A percentile compares a stretch with the other conserved stretches of the same genome.
phyloP scores from a whole-genome alignment of 1,139 yeast genomes.

The Yamadazyma dushanensis region DNA sequence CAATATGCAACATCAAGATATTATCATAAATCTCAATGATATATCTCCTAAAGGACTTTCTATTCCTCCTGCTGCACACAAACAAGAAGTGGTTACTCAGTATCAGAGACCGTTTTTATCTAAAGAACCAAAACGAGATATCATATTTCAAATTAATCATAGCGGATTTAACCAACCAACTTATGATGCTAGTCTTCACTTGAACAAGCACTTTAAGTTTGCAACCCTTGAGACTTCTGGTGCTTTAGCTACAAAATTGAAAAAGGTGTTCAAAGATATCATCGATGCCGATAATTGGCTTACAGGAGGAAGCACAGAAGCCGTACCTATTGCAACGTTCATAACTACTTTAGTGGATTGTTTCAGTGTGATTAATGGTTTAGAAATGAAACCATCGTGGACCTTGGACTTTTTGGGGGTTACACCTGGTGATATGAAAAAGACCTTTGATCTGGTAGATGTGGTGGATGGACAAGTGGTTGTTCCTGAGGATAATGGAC shows the following conservation, averaged over 20 bases:
- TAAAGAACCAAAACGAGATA: constrained; percentile 41
- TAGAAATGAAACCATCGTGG: constrained; percentile 39
- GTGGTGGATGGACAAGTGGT: constrained; percentile 3
- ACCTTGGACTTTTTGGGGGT: constrained; percentile 26
- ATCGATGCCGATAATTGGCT: constrained; percentile 20
- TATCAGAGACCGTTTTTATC: constrained; percentile 61
- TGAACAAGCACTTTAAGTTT: constrained; percentile 28
- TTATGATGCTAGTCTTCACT: constrained; percentile 28
- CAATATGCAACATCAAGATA: constrained; percentile 47
- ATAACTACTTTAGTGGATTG: constrained; percentile 30
- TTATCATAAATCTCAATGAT: constrained; percentile 52
- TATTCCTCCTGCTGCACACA: constrained; percentile 3
- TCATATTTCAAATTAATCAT: constrained; percentile 57
- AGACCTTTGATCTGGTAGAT: constrained; percentile 4
- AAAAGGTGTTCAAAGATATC: constrained; percentile 25
- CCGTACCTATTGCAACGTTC: constrained; percentile 21
- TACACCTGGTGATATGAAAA: constrained; percentile 9
- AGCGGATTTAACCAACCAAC: constrained; percentile 10
- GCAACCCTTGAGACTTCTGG: constrained; percentile 29
- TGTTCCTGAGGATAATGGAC: constrained; percentile 1
- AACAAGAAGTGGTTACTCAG: constrained; percentile 23
- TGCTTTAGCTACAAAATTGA: constrained; percentile 23
- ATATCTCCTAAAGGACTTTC: constrained; percentile 44
- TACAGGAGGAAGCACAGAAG: constrained; percentile 18
- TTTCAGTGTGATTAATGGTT: constrained; percentile 35